Percentiles rank a stretch among this genome's conserved stretches.
These are phyloP conservation scores for Penicillium goetzii DNA, from an alignment of 495 filamentous ascomycete species.

Conservation along the genomic window DNA sequence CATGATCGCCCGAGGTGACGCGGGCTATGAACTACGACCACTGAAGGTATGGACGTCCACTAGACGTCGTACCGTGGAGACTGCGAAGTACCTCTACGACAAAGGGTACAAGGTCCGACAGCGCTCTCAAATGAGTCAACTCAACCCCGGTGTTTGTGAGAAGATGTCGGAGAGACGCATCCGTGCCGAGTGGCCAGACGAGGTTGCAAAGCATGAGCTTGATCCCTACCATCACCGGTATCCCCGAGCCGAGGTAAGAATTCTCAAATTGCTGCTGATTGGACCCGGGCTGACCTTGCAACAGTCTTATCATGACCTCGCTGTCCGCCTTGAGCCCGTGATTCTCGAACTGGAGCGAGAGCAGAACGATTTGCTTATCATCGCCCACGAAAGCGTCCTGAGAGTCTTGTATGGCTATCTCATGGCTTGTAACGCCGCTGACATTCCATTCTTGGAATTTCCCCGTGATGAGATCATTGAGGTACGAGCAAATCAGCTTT, in stretches of 20 bases:
- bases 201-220: slow-evolving; percentile 87
- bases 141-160: slow-evolving; percentile 96
- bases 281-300: slow-evolving; percentile 16
- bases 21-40: slow-evolving; percentile 70
- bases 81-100: slow-evolving; percentile 76
- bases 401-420: slow-evolving; percentile 96
- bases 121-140: slow-evolving; percentile 91
- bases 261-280: not conserved
- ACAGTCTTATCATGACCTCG: slow-evolving; percentile 96
- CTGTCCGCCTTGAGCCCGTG: slow-evolving; percentile 96
- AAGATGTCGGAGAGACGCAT: slow-evolving; percentile 84
- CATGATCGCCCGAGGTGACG: slow-evolving; percentile 68
- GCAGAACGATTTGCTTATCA: slow-evolving; percentile 94
- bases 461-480: slow-evolving; percentile 97
- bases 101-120: slow-evolving; percentile 84
- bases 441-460: slow-evolving; percentile 92
- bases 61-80: slow-evolving; percentile 85
- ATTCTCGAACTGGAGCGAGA: slow-evolving; percentile 98
- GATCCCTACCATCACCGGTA: slow-evolving; percentile 98
- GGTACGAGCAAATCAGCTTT: slow-evolving; percentile 42
- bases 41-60: slow-evolving; percentile 95
- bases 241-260: slow-evolving; percentile 84
- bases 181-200: slow-evolving; percentile 77
- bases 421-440: slow-evolving; percentile 96
- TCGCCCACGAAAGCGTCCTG: slow-evolving; percentile 95